Evolutionary conservation across 176 grass and related monocot species (phyloP), one percentile per base, ranked within the genome.

Genomic region (Ananas comosus): DNA sequence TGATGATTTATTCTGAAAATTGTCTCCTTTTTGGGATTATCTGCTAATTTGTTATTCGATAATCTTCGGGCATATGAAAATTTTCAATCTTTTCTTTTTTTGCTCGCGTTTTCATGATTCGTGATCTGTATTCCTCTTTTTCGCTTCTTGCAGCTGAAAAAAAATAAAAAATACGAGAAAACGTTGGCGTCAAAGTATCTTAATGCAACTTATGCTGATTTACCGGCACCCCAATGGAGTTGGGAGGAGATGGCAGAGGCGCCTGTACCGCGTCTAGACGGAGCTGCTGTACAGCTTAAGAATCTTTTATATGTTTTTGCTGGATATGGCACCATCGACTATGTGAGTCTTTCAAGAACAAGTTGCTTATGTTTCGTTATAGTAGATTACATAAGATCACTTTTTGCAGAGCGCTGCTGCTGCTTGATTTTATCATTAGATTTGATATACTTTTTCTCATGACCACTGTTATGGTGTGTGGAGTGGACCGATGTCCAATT

Each of bases 191-290:
- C 9, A 5, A 64, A 51, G 72, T 17, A 18, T 68, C 86, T 91
- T 10, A 91, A 96, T 54, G 83, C 88, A 17, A 96, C 92, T 11
- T 96, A 67, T 69, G 83, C 85, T 12, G 86, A 91, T 68, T 67
- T 96, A 13, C 85, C 76, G 0, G 86, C 92, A 42, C 88, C 86
- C 14, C 53, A 42, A 29, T 87, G 77, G 81, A 76, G 80, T 14
- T 91, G 86, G 88, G 83, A 96, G 79, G 80, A 96, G 83, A 86
- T 96, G 85, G 70, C 81, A 9, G 64, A 80, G 14, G 92, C 92
- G 19, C 86, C 88, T 4, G 86, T 96, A 19, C 86, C 92, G 12
- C 88, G 88, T 66, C 92, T 91, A 23, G 86, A 91, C 67, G 83
- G 92, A 23, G 86, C 83, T 49, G 53, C 92, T 25, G 56, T 91